Percentiles rank a stretch among this genome's conserved stretches.
These are phyloP conservation scores for Linum tenue DNA, from an alignment of 345 rosid species.

Conservation along the genomic window DNA sequence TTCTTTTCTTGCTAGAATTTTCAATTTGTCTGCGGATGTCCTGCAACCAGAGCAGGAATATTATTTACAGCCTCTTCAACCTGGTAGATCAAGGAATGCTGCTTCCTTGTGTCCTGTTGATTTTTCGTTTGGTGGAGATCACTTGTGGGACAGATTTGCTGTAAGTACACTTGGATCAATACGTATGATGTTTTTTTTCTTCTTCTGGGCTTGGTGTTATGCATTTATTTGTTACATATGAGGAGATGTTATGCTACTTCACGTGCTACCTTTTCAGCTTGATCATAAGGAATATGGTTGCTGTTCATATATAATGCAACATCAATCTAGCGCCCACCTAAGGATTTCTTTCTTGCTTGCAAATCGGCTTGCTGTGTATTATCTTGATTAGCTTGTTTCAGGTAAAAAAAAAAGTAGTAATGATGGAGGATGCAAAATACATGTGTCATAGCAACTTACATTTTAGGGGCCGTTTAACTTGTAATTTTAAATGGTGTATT, in stretches of 20 bases:
- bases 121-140: constrained; percentile 84
- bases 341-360: too few relatives aligned
- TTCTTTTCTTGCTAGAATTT: constrained; percentile 42
- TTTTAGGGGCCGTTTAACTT: too few relatives aligned
- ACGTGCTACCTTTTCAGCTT: constrained; percentile 1
- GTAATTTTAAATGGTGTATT: too few relatives aligned
- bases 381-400: too few relatives aligned
- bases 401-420: too few relatives aligned
- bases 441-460: neutral
- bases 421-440: neutral
- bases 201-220: neutral
- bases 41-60: constrained; percentile 90
- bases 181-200: neutral
- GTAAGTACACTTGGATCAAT: constrained; percentile 43
- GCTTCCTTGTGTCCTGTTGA: constrained; percentile 74
- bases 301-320: neutral
- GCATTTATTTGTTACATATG: neutral
- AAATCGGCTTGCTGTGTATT: too few relatives aligned
- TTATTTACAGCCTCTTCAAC: constrained; percentile 84
- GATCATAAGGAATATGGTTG: neutral
- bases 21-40: constrained; percentile 62
- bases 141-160: constrained; percentile 88
- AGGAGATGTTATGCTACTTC: neutral
- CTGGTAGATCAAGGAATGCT: constrained; percentile 67
- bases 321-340: too few relatives aligned